Percentiles rank a stretch among this genome's conserved stretches.
Conservation (phyloP, 1,139 yeast species). For the Ogataea hybrid region DNA sequence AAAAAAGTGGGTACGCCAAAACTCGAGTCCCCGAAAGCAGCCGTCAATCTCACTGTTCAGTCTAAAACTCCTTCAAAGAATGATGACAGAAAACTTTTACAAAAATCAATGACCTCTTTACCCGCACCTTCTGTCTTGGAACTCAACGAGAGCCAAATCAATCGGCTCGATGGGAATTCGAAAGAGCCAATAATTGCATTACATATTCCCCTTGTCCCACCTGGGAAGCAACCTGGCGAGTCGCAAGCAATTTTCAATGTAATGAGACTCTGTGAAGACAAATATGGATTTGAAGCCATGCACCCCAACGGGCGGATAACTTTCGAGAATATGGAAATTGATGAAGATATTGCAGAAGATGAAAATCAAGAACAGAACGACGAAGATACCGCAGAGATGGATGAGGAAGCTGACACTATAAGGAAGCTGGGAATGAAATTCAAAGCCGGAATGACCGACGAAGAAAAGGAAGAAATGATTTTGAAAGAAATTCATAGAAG, state of each 20-base stretch:
- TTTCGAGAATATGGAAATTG: constrained; percentile 58
- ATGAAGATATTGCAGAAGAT: constrained; percentile 38
- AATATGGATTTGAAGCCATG: constrained; percentile 74
- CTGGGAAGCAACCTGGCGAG: constrained; percentile 40
- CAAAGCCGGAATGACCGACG: constrained; percentile 31
- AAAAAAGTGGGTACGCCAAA: not conserved
- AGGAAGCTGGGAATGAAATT: constrained; percentile 29
- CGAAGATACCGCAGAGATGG: constrained; percentile 30
- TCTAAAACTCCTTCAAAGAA: not conserved
- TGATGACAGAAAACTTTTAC: constrained; percentile 1
- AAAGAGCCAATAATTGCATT: constrained; percentile 50
- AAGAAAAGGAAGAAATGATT: constrained; percentile 29
- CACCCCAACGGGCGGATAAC: constrained; percentile 69
- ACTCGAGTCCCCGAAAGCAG: not conserved
- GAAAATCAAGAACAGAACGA: constrained; percentile 15
- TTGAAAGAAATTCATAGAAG: constrained; percentile 40
- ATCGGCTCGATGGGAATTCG: not conserved
- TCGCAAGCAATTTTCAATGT: constrained; percentile 79
- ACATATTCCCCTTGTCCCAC: constrained; percentile 57
- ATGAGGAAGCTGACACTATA: constrained; percentile 27
- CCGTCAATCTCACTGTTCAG: not conserved
- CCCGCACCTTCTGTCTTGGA: constrained; percentile 21
- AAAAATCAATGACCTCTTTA: constrained; percentile 10
- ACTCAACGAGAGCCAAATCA: constrained; percentile 10
- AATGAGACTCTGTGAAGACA: constrained; percentile 75